phyloP scores from a whole-genome alignment of 495 filamentous ascomycete species.

The Copromyces sp. region DNA sequence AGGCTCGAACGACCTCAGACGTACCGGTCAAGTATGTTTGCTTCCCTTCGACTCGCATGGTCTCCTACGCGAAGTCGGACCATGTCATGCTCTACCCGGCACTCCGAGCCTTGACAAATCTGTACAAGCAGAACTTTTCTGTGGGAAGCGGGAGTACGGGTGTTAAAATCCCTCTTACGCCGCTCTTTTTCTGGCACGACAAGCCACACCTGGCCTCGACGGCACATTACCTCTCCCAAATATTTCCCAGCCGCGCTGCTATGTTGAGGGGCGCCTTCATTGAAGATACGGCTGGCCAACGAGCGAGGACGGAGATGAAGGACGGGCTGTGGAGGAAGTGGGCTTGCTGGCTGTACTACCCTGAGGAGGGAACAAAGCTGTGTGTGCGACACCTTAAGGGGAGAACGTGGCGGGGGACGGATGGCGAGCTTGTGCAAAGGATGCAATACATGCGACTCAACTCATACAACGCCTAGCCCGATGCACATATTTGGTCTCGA shows the following conservation, averaged over 20 bases:
- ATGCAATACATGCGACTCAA: constrained; percentile 20
- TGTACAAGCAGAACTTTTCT: constrained; percentile 26
- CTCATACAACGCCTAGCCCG: not conserved
- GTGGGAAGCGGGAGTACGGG: not conserved
- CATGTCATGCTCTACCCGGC: constrained; percentile 29
- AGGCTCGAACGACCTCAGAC: not conserved
- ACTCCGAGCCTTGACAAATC: constrained; percentile 24
- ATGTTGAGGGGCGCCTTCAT: constrained; percentile 36
- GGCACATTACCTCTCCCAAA: constrained; percentile 30
- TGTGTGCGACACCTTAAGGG: constrained; percentile 35
- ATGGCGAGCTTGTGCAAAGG: constrained; percentile 18
- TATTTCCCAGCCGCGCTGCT: constrained; percentile 32
- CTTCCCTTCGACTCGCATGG: constrained; percentile 32
- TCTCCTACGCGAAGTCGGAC: constrained; percentile 31
- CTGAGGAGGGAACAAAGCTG: constrained; percentile 26
- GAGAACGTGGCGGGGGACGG: constrained; percentile 31
- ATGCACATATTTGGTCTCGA: not conserved
- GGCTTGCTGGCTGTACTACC: constrained; percentile 41
- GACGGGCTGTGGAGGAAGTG: constrained; percentile 33
- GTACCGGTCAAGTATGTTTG: constrained; percentile 31
- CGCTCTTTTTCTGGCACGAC: constrained; percentile 42
- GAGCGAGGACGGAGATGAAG: constrained; percentile 38
- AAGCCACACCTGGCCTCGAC: constrained; percentile 37
- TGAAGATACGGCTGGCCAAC: constrained; percentile 37
- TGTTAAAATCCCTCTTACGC: constrained; percentile 30